phyloP scores from a whole-genome alignment of 2,329 filamentous ascomycete genomes.

The Sphaerulina populicola region DNA sequence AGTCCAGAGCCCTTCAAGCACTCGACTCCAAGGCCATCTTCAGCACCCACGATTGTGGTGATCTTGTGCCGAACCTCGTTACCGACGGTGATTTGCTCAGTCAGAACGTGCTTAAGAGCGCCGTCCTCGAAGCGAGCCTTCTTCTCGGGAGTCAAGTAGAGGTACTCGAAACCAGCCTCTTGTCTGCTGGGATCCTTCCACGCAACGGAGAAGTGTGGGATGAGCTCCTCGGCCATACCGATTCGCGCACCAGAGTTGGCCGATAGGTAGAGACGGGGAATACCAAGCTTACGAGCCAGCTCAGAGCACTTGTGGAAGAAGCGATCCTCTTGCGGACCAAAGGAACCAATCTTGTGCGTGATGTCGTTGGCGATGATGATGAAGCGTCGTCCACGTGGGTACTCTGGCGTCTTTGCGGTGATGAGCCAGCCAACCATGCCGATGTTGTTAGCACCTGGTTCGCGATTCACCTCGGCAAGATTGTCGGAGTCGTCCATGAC shows the following conservation, averaged over 20 bases:
- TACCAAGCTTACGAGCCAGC: slow-evolving; percentile 83
- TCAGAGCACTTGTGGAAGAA: slow-evolving; percentile 99
- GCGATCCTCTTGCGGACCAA: slow-evolving; percentile 89
- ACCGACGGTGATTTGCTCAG: slow-evolving; percentile 74
- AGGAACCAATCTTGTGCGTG: slow-evolving; percentile 97
- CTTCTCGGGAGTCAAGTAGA: slow-evolving; percentile 80
- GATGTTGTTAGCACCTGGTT: slow-evolving; percentile 88
- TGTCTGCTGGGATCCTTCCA: slow-evolving; percentile 82
- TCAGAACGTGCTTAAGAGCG: slow-evolving; percentile 68
- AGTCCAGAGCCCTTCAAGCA: slow-evolving; percentile 94
- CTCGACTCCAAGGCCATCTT: slow-evolving; percentile 95
- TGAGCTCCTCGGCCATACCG: slow-evolving; percentile 91
- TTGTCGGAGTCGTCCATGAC: slow-evolving; percentile 91
- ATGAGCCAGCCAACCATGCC: slow-evolving; percentile 99
- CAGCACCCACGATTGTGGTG: slow-evolving; percentile 81
- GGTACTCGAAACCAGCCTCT: slow-evolving; percentile 88
- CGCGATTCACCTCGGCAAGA: slow-evolving; percentile 83
- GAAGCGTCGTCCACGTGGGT: slow-evolving; percentile 83
- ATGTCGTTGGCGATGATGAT: slow-evolving; percentile 98
- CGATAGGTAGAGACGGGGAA: slow-evolving; percentile 94
- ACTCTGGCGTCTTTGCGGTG: slow-evolving; percentile 89
- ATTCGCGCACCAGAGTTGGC: slow-evolving; percentile 98
- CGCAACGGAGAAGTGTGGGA: slow-evolving; percentile 92
- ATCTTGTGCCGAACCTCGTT: slow-evolving; percentile 92
- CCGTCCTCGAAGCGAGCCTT: slow-evolving; percentile 80